Percentiles rank a stretch among this genome's conserved stretches.
phyloP scores from a whole-genome alignment of 2,329 filamentous ascomycete species.

The Aureobasidium namibiae region DNA sequence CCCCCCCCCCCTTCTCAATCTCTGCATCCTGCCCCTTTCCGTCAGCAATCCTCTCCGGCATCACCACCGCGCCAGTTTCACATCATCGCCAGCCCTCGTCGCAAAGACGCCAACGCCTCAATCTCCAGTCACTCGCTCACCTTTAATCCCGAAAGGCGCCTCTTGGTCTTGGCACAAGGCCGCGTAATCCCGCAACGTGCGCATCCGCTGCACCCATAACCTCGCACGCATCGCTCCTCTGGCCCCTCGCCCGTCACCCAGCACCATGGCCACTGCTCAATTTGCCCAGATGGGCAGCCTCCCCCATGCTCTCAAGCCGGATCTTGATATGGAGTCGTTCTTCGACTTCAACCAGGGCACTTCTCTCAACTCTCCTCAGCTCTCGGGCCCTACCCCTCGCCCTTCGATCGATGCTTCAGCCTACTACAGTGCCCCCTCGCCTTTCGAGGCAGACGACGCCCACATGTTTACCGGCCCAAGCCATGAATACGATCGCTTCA shows the following conservation, averaged over 20 bases:
- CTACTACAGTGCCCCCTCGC: conserved; percentile 20
- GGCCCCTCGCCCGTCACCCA: not conserved
- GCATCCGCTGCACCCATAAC: conserved; percentile 10
- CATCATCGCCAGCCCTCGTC: not conserved
- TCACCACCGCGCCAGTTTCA: not conserved
- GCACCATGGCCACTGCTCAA: conserved; percentile 15
- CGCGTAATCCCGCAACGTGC: conserved; percentile 12
- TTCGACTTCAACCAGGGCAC: conserved; percentile 31
- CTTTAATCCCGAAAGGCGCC: not conserved
- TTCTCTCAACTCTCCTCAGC: conserved; percentile 20
- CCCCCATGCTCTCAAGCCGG: conserved; percentile 24
- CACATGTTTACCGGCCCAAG: conserved; percentile 51
- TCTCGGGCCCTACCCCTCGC: conserved; percentile 22
- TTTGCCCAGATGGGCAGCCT: conserved; percentile 17
- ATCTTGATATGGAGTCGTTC: conserved; percentile 33
- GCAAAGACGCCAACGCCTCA: not conserved
- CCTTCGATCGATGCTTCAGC: conserved; percentile 13
- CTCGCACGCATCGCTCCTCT: conserved; percentile 13
- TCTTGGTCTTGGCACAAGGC: conserved; percentile 11
- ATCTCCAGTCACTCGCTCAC: not conserved
- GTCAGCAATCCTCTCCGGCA: not conserved
- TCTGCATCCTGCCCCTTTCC: not conserved
- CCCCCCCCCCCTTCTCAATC: not conserved
- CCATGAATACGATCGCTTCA: conserved; percentile 91
- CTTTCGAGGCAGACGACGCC: conserved; percentile 29